phyloP scores from a whole-genome alignment of 2,329 filamentous ascomycete genomes.

The Phaeophleospora eucalypticola region DNA sequence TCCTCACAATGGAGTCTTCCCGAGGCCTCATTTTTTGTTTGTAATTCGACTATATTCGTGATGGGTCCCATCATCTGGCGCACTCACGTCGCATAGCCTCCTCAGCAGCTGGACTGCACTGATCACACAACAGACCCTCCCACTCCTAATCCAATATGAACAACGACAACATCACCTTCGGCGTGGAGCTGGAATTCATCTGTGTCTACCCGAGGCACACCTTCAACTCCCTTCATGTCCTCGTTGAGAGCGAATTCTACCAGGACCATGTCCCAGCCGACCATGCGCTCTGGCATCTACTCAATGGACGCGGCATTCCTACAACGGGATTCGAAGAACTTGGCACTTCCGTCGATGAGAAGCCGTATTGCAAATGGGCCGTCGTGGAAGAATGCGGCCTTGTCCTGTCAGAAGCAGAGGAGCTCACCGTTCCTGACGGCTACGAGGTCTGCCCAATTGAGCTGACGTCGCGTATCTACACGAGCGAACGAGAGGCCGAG shows the following conservation, averaged over 20 bases:
- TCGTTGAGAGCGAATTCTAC: not conserved
- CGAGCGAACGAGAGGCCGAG: conserved; percentile 3
- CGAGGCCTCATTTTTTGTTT: no score
- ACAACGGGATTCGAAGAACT: not conserved
- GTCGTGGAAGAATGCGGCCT: not conserved
- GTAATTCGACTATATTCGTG: no score
- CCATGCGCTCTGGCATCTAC: conserved; percentile 1
- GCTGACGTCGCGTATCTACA: conserved; percentile 10
- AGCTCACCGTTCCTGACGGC: not conserved
- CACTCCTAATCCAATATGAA: not conserved
- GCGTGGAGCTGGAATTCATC: conserved; percentile 23
- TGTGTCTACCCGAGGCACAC: conserved; percentile 5
- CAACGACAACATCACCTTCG: conserved; percentile 18
- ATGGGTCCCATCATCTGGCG: not conserved
- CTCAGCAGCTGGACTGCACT: no score
- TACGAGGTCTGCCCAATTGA: conserved; percentile 9
- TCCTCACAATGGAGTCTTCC: no score
- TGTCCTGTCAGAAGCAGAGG: conserved; percentile 6
- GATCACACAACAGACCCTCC: no score
- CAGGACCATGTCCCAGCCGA: not conserved
- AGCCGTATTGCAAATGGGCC: not conserved
- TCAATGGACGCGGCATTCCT: conserved; percentile 4
- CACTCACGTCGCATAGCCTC: not conserved
- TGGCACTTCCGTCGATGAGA: not conserved
- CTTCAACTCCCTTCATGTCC: conserved; percentile 7